Base-by-base conservation (phyloP, 805 yeast species). In the Metschnikowia dekortorum region DNA sequence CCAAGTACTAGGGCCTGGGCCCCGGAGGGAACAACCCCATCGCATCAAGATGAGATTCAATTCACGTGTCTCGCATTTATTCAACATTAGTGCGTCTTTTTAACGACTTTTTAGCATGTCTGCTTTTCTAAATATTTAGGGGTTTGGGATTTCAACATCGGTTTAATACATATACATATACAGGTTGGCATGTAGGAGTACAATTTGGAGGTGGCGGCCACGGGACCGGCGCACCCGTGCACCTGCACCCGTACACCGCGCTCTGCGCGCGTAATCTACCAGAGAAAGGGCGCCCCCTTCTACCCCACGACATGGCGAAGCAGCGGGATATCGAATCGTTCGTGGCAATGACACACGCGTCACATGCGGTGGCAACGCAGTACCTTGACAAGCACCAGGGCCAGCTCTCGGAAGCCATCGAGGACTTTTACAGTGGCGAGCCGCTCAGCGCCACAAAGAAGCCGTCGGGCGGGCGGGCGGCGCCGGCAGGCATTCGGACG, bases 111-210 rank as follows among this genome's bases (percentile, higher is more conserved):
- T 56, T 58, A 52, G 60, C 58, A 53, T 60, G 54, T 51, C 52
- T 55, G 50, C 55, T 53, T 52, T 54, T 55, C 48, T 56, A 52
- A 49, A 47, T 52, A 58, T 54, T 50, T 55, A 53, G 69, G 75
- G 74, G 75, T 67, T 67, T 67, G 76, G 78, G 78, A 73, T 72
- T 71, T 73, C 78, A 73, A 73, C 78, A 73, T 73, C 77, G 76
- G 77, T 69, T 65, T 58, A 59, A 40, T 16, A 26, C 32, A 33
- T 34, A 33, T 46, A 39, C 34, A 32, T 32, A 32, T 32, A 32
- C 10, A 8, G n/a, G 13, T 2, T 16, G 18, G 18, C 18, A 16
- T 3, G 18, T 16, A 16, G 18, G 33, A 1, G 33, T 31, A 31
- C n/a, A 31, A 31, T 8, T 2, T 8, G 33, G 11, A 31, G 11